phyloP scores from a whole-genome alignment of 305 asterid species.

The Fraxinus dipetala region DNA sequence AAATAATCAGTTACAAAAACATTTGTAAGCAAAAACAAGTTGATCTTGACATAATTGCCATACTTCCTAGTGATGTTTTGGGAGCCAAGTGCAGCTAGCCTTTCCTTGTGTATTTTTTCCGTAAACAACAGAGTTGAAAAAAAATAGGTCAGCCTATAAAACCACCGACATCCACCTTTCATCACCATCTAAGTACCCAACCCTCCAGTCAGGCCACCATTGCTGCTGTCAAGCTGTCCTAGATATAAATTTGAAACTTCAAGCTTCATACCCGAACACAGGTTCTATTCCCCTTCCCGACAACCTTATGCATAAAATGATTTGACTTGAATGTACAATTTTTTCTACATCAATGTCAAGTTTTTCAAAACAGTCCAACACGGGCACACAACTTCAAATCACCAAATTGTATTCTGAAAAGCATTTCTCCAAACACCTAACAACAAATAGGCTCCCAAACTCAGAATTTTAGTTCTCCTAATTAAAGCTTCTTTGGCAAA shows the following conservation, averaged over 20 bases:
- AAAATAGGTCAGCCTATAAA: not conserved
- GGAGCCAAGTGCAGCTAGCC: not conserved
- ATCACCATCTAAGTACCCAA: not conserved
- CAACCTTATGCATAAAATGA: not conserved
- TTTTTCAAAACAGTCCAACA: not conserved
- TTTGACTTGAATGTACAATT: not conserved
- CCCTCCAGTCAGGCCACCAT: not conserved
- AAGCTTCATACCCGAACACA: not conserved
- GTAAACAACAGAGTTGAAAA: not conserved
- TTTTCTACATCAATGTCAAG: not conserved
- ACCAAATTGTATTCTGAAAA: not conserved
- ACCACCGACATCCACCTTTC: not conserved
- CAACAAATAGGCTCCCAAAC: not conserved
- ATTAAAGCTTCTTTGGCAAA: constrained; percentile 9
- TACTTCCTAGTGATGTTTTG: not conserved
- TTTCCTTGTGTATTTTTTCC: not conserved
- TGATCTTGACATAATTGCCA: not conserved
- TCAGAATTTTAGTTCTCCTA: not conserved
- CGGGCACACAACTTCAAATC: not conserved
- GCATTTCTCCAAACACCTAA: not conserved
- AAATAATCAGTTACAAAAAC: not conserved
- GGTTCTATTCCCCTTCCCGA: not conserved
- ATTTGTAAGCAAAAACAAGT: not conserved
- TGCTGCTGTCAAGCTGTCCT: not conserved
- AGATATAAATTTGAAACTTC: not conserved